Base-by-base conservation (phyloP, 805 yeast species). In the Starmerella gropengiesseri region DNA sequence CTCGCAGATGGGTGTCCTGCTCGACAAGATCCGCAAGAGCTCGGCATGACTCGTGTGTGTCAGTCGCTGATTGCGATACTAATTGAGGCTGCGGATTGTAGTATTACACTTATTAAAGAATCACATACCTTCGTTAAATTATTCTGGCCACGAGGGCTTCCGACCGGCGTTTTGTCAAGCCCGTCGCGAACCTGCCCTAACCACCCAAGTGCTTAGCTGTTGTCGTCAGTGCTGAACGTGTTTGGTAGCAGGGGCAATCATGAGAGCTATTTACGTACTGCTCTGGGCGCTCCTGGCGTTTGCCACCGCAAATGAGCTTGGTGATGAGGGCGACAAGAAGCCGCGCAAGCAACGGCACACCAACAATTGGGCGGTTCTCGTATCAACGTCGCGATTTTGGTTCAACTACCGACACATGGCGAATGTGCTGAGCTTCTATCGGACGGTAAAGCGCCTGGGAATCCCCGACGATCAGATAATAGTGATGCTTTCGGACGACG, bases 321-420 rank as follows among this genome's bases (percentile, higher is more conserved):
- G 14, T 11, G 37, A 23, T 5, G 29, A 37, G 18, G 18, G 22
- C 13, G 25, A 23, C 16, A 17, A 19, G n/a, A 33, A 40, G 25
- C 26, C 32, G 18, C 33, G 48, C 14, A 44, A 46, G 28, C 39
- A 51, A 3, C 43, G 44, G 16, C 80, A 64, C 74, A 86, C 78
- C 6, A 74, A 74, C 55, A 74, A 74, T 58, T 74, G 80, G 80
- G 89, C 98, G 0, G 97, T 91, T 4, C 65, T 91, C 34, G 95
- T 91, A 29, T 85, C 95, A 2, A 89, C 99, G 1, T 86, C 96
- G 11, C 68, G 97, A 46, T 91, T 91, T 64, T 91, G 99, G 99
- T 91, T 91, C 70, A 91, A 91, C 62, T 91, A 91, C 59, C 71
- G 98, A 23, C 99, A 91, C 61, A 84, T 89, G 85, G 97, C 98